phyloP scores from a whole-genome alignment of 2,329 filamentous ascomycete species.

The Colletotrichum eleusines region DNA sequence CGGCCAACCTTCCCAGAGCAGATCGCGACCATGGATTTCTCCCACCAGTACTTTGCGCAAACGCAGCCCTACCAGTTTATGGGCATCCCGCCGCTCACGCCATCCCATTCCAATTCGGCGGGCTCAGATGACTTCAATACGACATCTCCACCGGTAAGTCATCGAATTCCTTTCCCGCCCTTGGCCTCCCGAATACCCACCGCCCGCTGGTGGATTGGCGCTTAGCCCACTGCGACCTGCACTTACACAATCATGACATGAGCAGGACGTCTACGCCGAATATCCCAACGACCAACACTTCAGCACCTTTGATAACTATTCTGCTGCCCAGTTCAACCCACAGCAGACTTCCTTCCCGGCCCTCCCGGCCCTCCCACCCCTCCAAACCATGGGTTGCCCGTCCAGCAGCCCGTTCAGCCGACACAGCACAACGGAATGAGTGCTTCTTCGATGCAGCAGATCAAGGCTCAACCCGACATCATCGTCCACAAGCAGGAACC shows the following conservation, averaged over 20 bases:
- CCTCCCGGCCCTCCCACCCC: conserved; percentile 66
- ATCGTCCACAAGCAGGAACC: conserved; percentile 53
- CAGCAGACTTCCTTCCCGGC: conserved; percentile 53
- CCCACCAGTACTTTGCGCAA: conserved; percentile 62
- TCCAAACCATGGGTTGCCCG: conserved; percentile 44
- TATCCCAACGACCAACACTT: conserved; percentile 63
- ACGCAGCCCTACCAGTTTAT: conserved; percentile 67
- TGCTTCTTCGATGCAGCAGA: conserved; percentile 45
- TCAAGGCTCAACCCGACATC: conserved; percentile 41
- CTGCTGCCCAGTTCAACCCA: conserved; percentile 45
- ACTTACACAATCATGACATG: conserved; percentile 51
- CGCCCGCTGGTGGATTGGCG: conserved; percentile 45
- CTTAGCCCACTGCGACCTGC: conserved; percentile 48
- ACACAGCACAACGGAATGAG: conserved; percentile 46
- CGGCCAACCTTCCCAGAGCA: conserved; percentile 19
- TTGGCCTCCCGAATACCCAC: conserved; percentile 45
- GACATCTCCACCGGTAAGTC: conserved; percentile 67
- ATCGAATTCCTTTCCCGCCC: conserved; percentile 34
- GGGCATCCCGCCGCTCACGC: conserved; percentile 65
- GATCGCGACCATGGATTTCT: conserved; percentile 63
- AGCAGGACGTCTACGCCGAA: conserved; percentile 63
- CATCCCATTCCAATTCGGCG: conserved; percentile 67
- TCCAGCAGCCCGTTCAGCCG: conserved; percentile 40
- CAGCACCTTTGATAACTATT: conserved; percentile 59
- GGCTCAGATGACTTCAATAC: conserved; percentile 67